Evolutionary conservation across 1,139 yeast genomes (phyloP).

Genomic region (Sugiyamaella sp.): DNA sequence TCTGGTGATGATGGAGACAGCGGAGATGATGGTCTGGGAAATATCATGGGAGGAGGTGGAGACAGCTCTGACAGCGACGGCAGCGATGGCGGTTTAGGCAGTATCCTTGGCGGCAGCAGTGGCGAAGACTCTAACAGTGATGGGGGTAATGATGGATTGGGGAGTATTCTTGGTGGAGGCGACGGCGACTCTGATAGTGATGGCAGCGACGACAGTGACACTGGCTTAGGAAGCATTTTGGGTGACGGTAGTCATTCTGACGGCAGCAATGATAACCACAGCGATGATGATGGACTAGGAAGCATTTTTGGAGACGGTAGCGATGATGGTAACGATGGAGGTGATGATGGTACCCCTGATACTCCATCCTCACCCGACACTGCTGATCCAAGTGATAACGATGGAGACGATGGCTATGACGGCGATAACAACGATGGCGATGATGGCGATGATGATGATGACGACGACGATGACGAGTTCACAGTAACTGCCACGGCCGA

Average conservation of each 20-base stretch:
- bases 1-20: background rate
- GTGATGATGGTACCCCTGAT: conserved; percentile 6
- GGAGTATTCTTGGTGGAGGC: background rate
- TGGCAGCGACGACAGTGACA: background rate
- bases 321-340: conserved; percentile 1
- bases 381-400: conserved; percentile 3
- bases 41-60: background rate
- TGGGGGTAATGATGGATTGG: background rate
- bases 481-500: background rate
- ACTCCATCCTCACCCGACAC: conserved; percentile 1
- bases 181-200: background rate
- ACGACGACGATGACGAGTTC: background rate
- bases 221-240: background rate
- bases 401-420: conserved; percentile 1
- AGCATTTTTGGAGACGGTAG: background rate
- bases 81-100: background rate
- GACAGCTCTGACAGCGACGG: background rate
- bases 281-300: no score
- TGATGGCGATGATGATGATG: conserved; percentile 3
- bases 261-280: background rate
- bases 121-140: background rate
- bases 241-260: background rate
- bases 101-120: background rate
- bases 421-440: conserved; percentile 8
- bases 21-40: background rate